Evolutionary conservation across 2,329 filamentous ascomycete genomes (phyloP).

Genomic region (Trematosphaeria pertusa): DNA sequence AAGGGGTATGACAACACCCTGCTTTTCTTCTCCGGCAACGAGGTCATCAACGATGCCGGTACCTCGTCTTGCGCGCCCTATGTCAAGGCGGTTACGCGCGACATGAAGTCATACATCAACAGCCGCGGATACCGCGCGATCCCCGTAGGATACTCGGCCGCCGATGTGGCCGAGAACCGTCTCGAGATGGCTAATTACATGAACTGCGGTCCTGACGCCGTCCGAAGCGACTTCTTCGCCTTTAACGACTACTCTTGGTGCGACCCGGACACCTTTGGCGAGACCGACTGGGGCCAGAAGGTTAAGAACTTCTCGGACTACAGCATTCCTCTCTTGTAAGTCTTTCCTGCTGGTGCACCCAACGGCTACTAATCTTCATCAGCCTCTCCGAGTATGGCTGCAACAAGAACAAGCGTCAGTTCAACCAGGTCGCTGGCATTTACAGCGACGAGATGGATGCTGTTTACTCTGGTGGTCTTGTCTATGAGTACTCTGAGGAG

Average conservation of each 20-base stretch:
- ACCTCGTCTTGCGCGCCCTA: constrained; percentile 74
- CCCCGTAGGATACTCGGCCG: constrained; percentile 82
- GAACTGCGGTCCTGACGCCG: constrained; percentile 87
- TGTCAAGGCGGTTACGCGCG: constrained; percentile 74
- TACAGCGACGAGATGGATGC: constrained; percentile 83
- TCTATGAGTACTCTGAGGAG: constrained; percentile 88
- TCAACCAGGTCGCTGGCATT: constrained; percentile 78
- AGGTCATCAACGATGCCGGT: constrained; percentile 73
- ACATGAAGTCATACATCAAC: constrained; percentile 82
- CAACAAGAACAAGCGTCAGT: constrained; percentile 80
- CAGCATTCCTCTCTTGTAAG: constrained; percentile 80
- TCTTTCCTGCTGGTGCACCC: too few species aligned
- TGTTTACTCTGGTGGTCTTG: constrained; percentile 94
- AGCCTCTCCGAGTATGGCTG: constrained; percentile 93
- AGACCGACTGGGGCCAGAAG: constrained; percentile 85
- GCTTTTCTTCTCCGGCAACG: constrained; percentile 82
- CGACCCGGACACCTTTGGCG: constrained; percentile 70
- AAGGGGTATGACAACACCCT: constrained; percentile 84
- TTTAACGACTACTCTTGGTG: constrained; percentile 94
- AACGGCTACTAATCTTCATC: constrained; percentile 24
- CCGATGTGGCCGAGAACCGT: constrained; percentile 85
- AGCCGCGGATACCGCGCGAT: constrained; percentile 72
- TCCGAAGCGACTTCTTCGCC: constrained; percentile 86
- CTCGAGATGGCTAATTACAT: constrained; percentile 88
- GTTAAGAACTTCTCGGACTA: constrained; percentile 87